Conservation (phyloP, 345 rosid species). For the Anastatica hierochuntica region DNA sequence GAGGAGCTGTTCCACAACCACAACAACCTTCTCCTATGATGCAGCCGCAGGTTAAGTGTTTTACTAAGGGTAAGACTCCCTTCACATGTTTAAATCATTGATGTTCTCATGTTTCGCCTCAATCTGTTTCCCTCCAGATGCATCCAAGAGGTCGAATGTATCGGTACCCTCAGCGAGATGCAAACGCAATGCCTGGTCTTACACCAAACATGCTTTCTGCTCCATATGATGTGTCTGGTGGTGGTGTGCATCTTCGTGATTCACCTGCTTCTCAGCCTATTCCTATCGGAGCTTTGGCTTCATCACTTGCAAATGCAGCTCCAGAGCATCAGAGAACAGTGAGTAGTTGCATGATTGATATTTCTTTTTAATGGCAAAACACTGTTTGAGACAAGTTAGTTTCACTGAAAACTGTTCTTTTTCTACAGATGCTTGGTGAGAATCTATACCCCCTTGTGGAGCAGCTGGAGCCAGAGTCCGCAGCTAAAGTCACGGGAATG, state of each 20-base stretch:
- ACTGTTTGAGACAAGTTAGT: not conserved
- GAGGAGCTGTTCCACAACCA: constrained; percentile 39
- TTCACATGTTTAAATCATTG: no score
- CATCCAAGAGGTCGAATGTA: constrained; percentile 69
- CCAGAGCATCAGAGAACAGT: constrained; percentile 93
- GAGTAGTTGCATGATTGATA: constrained; percentile 7
- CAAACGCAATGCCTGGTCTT: constrained; percentile 56
- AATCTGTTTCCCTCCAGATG: constrained; percentile 35
- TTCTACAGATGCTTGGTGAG: constrained; percentile 47
- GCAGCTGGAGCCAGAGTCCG: constrained; percentile 41
- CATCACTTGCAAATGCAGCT: constrained; percentile 78
- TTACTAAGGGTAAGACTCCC: no score
- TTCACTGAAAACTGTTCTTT: not conserved
- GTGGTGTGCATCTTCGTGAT: constrained; percentile 62
- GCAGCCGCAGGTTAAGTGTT: constrained; percentile 72
- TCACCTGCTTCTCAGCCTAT: constrained; percentile 49
- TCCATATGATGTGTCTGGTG: constrained; percentile 70
- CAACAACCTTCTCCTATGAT: constrained; percentile 37
- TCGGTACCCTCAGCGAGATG: constrained; percentile 62
- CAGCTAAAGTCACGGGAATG: constrained; percentile 53
- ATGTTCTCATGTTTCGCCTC: not conserved
- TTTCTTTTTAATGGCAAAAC: not conserved
- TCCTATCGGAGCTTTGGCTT: constrained; percentile 79
- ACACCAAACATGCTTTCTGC: constrained; percentile 55
- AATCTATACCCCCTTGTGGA: constrained; percentile 53